A percentile compares a stretch with the other conserved stretches of the same genome.
Evolutionary conservation across 331 rosid genomes (phyloP).

Genomic region (Prunus yedoensis): DNA sequence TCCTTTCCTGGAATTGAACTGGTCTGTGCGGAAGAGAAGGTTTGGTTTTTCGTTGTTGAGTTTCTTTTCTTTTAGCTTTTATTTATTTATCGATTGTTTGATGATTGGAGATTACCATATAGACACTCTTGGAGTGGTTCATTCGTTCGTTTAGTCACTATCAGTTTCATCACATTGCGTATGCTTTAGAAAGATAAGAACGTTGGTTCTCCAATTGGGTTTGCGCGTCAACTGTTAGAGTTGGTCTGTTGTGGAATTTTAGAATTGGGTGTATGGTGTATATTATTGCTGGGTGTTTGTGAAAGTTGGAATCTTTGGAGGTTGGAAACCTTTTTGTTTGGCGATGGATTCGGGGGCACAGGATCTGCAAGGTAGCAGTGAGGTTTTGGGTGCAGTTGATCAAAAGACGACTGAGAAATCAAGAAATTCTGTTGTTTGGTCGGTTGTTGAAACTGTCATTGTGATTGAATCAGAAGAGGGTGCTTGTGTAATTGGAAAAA

Average conservation of each 20-base stretch:
- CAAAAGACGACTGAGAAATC: constrained; percentile 36
- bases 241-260: neutral
- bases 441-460: constrained; percentile 36
- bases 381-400: constrained; percentile 39
- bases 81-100: constrained; percentile 4
- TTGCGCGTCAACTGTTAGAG: neutral
- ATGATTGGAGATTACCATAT: constrained; percentile 16
- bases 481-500: constrained; percentile 10
- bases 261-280: constrained; percentile 10
- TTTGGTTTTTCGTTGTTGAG: constrained; percentile 10
- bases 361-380: constrained; percentile 19
- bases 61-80: neutral
- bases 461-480: constrained; percentile 29
- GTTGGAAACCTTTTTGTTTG: constrained; percentile 25
- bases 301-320: constrained; percentile 18
- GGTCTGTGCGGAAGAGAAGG: constrained; percentile 13
- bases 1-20: constrained; percentile 12
- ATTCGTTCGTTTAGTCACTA: constrained; percentile 21
- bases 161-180: constrained; percentile 37
- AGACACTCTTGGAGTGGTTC: constrained; percentile 28
- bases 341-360: constrained; percentile 52
- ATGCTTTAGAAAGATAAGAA: constrained; percentile 12
- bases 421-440: constrained; percentile 36
- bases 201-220: constrained; percentile 7
- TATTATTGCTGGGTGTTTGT: constrained; percentile 13